Conservation (phyloP, 2,329 filamentous ascomycete genomes). For the Fusarium protoensiforme region DNA sequence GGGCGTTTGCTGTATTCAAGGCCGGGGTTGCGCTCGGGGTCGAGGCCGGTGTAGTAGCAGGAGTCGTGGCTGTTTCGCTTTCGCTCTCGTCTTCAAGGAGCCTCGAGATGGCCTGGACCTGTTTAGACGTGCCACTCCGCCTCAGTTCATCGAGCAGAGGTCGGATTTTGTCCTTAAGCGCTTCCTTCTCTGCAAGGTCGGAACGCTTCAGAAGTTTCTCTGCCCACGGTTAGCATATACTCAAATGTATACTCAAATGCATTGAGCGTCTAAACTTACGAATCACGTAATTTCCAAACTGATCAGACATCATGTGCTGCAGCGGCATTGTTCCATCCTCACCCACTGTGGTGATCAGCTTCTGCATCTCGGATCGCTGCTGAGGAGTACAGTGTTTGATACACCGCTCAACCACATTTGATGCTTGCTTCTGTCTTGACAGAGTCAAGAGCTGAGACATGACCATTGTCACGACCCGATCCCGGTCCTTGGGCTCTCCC, state of each 20-base stretch:
- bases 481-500: conserved; percentile 77
- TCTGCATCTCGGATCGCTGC: conserved; percentile 77
- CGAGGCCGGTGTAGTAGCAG: not conserved
- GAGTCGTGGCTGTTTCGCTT: conserved; percentile 22
- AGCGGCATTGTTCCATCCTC: conserved; percentile 77
- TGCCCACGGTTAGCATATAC: conserved; percentile 50
- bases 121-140: conserved; percentile 73
- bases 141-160: conserved; percentile 71
- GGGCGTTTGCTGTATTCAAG: conserved; percentile 37
- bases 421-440: conserved; percentile 96
- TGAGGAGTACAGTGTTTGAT: conserved; percentile 76
- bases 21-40: not conserved
- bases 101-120: conserved; percentile 56
- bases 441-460: conserved; percentile 76
- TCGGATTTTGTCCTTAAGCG: conserved; percentile 72
- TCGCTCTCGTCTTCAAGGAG: conserved; percentile 42
- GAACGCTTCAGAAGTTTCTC: conserved; percentile 82
- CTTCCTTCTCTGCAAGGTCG: conserved; percentile 67
- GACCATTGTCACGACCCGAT: conserved; percentile 78
- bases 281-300: conserved; percentile 95
- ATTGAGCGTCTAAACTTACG: conserved; percentile 72
- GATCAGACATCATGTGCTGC: conserved; percentile 84
- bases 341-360: conserved; percentile 67
- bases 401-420: conserved; percentile 96
- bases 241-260: not conserved